Conservation (phyloP, 148 eudicot genomes). For the Simmondsia chinensis region DNA sequence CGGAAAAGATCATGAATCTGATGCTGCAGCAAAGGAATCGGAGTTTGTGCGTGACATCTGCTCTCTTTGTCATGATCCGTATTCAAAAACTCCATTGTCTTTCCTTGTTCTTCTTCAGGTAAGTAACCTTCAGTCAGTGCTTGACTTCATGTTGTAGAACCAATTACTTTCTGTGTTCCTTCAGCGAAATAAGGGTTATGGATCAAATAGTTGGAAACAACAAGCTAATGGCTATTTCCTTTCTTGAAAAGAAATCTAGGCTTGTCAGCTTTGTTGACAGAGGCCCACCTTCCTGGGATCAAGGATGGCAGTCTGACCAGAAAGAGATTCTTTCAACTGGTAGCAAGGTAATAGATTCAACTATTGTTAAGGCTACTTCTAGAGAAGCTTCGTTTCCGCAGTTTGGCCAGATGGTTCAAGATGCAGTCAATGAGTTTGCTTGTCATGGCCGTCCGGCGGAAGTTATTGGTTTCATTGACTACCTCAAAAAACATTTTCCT, state of each 20-base stretch:
- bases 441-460: conserved; percentile 50
- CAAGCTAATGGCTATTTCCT: conserved; percentile 3
- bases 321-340: conserved; percentile 15
- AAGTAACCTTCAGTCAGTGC: conserved; percentile 6
- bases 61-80: conserved; percentile 90
- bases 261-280: conserved; percentile 60
- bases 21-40: conserved; percentile 26
- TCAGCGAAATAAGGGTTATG: too few species aligned
- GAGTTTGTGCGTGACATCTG: conserved; percentile 54
- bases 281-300: conserved; percentile 84
- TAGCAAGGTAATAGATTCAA: conserved; percentile 12
- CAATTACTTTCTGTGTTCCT: background rate
- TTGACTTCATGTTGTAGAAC: background rate
- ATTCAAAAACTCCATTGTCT: conserved; percentile 58
- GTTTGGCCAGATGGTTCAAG: conserved; percentile 42
- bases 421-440: conserved; percentile 61
- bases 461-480: conserved; percentile 56
- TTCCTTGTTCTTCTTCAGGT: conserved; percentile 91
- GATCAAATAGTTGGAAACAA: background rate
- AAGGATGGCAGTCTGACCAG: conserved; percentile 31
- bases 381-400: conserved; percentile 31
- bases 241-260: conserved; percentile 73
- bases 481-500: conserved; percentile 49
- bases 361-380: conserved; percentile 13
- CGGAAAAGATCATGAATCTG: conserved; percentile 32